Evolutionary conservation across 2,329 filamentous ascomycete genomes (phyloP), one percentile per base, ranked within the genome.

Genomic region (Colletotrichum plurivorum): DNA sequence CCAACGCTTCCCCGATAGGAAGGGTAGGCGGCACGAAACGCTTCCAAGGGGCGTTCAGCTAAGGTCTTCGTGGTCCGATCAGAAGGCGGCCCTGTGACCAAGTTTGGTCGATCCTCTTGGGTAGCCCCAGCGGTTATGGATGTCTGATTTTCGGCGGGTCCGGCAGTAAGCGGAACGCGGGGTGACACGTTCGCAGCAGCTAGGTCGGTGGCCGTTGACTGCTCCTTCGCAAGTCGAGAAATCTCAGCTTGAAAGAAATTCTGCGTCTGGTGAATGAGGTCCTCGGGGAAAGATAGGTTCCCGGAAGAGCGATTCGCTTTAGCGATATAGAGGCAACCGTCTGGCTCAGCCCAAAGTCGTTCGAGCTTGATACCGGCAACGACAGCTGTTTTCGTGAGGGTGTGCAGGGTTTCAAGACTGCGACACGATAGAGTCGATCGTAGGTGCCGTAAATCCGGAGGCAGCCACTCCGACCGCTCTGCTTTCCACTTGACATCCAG

Each of bases 1-100:
- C 71, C 73, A 4, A 80, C 73, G 27, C 73, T 81, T 1, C 82
- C 85, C 1, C 65, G 65, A 59, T 83, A 84, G 20, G 78, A 76
- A 5, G 84, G 83, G 70, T 89, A 89, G 0, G 76, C 75, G 0
- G 68, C 51, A 4, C 69, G 75, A 70, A 85, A 89, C 2, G 75
- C 72, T 4, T 78, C 75, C 63, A 79, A 85, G 0, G 80, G 80
- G 15, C 74, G 69, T 13, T n/a, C 18, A 25, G 56, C 48, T 22
- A 72, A 71, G 15, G 9, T 4, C 13, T 46, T 16, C 20, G 48
- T 25, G 10, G 22, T 15, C 20, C 18, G n/a, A 20, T 18, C 8
- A n/a, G 56, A 15, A 27, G 18, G 36, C 3, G 5, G 63, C n/a
- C n/a, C 15, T 8, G 41, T 16, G 4, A 22, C 25, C 2, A 54